These are phyloP conservation scores for Lathyrus oleraceus DNA, from an alignment of 306 rosid species.

Conservation along the genomic window DNA sequence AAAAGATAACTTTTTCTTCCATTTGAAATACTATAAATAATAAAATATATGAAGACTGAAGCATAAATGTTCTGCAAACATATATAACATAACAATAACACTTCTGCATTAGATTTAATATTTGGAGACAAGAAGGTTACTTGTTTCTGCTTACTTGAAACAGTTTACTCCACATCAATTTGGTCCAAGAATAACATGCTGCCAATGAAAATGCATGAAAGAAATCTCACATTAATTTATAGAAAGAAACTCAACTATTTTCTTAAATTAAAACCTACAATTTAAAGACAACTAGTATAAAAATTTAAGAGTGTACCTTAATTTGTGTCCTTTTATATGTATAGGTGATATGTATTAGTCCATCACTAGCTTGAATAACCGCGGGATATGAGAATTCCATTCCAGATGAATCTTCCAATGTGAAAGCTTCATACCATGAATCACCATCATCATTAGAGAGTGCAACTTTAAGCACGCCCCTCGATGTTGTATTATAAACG, in stretches of 20 bases:
- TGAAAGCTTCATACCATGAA: slow-evolving; percentile 69
- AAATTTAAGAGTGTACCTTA: slow-evolving; percentile 56
- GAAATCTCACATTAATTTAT: slow-evolving; percentile 9
- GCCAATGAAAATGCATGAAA: slow-evolving; percentile 35
- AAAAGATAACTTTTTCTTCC: background rate
- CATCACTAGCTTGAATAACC: slow-evolving; percentile 83
- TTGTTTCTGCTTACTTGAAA: slow-evolving; percentile 32
- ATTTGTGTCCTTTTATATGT: slow-evolving; percentile 81
- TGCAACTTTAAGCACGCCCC: slow-evolving; percentile 81
- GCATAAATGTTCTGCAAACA: background rate
- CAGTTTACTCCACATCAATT: slow-evolving; percentile 38
- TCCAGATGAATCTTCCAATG: slow-evolving; percentile 66
- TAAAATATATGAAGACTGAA: background rate
- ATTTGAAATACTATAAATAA: background rate
- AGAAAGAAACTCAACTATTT: background rate
- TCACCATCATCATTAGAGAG: slow-evolving; percentile 84
- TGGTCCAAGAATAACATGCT: slow-evolving; percentile 76
- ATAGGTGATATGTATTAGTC: slow-evolving; percentile 69
- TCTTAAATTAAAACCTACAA: slow-evolving; percentile 17
- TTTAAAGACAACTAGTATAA: slow-evolving; percentile 22
- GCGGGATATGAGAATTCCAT: slow-evolving; percentile 96
- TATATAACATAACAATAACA: background rate
- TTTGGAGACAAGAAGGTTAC: slow-evolving; percentile 12
- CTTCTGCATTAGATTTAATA: too few species aligned
- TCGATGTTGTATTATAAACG: slow-evolving; percentile 69